These are phyloP conservation scores for Galerina sulciceps DNA, from an alignment of 768 basidiomycete species.

Conservation along the genomic window DNA sequence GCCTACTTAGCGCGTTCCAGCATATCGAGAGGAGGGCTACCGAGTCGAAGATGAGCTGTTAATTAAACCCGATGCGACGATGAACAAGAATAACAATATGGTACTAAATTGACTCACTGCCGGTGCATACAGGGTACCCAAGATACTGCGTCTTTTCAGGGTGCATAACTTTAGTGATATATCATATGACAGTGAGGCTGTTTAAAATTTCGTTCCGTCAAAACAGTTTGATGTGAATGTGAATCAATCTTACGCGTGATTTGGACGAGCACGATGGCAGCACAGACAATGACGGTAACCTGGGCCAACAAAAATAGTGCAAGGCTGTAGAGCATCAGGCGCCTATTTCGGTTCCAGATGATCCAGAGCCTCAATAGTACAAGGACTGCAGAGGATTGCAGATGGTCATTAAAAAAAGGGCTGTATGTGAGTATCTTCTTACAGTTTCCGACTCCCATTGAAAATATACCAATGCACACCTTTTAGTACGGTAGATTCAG, in stretches of 20 bases:
- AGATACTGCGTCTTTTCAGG: conserved; percentile 9
- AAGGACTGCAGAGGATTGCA: conserved; percentile 30
- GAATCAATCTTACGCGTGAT: conserved; percentile 27
- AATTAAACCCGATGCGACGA: not conserved
- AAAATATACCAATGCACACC: conserved; percentile 40
- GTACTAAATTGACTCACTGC: conserved; percentile 10
- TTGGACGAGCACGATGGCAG: conserved; percentile 26
- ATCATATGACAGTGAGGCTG: no score
- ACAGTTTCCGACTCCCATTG: conserved; percentile 40
- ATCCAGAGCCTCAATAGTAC: conserved; percentile 44
- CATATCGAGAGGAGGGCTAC: conserved; percentile 9
- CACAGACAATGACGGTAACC: conserved; percentile 21
- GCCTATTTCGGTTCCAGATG: conserved; percentile 31
- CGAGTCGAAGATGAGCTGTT: conserved; percentile 15
- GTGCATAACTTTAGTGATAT: conserved; percentile 7
- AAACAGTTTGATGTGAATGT: not conserved
- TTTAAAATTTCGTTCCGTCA: not conserved
- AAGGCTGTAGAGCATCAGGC: conserved; percentile 33
- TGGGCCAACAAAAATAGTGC: conserved; percentile 34
- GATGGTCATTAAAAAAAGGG: not conserved
- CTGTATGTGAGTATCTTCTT: not conserved
- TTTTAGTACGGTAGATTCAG: not conserved
- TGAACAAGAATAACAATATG: not conserved
- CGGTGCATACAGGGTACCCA: conserved; percentile 14
- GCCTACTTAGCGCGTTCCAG: conserved; percentile 14